These are phyloP conservation scores for Ordospora colligata DNA, from an alignment of 371 early-diverging fungal genomes.

Conservation along the genomic window DNA sequence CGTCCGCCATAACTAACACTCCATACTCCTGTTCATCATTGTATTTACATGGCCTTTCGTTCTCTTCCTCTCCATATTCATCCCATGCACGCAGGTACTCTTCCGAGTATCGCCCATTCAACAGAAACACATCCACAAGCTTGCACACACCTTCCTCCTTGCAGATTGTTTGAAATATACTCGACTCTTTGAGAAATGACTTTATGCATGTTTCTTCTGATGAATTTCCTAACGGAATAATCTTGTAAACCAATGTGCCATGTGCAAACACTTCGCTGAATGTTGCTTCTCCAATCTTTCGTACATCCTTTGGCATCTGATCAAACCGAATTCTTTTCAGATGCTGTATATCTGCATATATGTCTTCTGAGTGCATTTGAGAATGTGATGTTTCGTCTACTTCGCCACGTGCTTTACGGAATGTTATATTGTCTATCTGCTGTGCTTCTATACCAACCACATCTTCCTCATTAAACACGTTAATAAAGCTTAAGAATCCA, in stretches of 20 bases:
- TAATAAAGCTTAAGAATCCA: constrained; percentile 1
- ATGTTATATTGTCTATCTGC: background rate
- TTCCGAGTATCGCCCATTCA: constrained; percentile 33
- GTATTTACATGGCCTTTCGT: constrained; percentile 63
- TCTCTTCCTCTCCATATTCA: constrained; percentile 65
- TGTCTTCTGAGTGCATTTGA: background rate
- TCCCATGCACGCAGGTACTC: constrained; percentile 64
- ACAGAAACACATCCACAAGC: constrained; percentile 26
- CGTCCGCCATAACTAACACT: constrained; percentile 66
- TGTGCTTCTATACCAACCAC: no score
- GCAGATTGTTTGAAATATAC: constrained; percentile 20
- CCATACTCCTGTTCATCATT: constrained; percentile 61
- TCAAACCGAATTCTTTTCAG: background rate
- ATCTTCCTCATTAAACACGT: no score
- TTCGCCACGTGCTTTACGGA: background rate
- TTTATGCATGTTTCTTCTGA: background rate
- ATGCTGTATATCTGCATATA: background rate
- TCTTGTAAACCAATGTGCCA: constrained; percentile 40
- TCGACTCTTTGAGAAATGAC: constrained; percentile 42
- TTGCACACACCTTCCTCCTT: constrained; percentile 25
- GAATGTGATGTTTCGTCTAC: background rate
- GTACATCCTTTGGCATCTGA: constrained; percentile 14
- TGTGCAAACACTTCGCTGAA: constrained; percentile 53
- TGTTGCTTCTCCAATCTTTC: constrained; percentile 56
- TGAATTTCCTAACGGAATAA: constrained; percentile 39